These are phyloP conservation scores for Rhododendron williamsianum DNA, from an alignment of 148 eudicot species.

Conservation along the genomic window DNA sequence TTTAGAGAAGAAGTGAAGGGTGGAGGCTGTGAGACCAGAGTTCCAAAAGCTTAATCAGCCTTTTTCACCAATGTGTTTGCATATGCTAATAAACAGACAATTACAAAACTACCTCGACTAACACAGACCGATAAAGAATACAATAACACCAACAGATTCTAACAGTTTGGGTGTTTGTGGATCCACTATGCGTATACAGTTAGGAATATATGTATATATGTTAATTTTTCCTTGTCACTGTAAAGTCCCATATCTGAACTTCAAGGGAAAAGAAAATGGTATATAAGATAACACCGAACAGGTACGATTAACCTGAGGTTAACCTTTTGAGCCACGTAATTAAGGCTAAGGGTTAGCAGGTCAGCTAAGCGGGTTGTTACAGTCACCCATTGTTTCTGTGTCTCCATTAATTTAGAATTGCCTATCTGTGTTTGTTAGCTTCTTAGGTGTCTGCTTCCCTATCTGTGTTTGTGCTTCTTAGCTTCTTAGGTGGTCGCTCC, in stretches of 20 bases:
- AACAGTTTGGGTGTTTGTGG: not conserved
- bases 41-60: not conserved
- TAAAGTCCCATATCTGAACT: too few relatives aligned
- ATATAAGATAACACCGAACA: too few relatives aligned
- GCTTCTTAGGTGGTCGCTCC: not conserved
- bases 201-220: not conserved
- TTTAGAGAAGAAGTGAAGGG: not conserved
- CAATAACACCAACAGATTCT: not conserved
- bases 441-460: not conserved
- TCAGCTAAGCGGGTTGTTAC: too few relatives aligned
- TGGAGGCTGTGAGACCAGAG: not conserved
- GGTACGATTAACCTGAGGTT: too few relatives aligned
- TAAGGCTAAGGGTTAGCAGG: too few relatives aligned
- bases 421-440: not conserved
- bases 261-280: too few relatives aligned
- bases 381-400: not conserved
- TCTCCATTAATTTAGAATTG: not conserved
- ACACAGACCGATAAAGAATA: not conserved
- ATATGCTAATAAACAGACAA: not conserved
- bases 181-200: not conserved
- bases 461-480: not conserved
- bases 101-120: not conserved
- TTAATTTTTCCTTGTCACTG: too few relatives aligned
- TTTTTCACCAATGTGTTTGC: not conserved
- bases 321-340: too few relatives aligned